Evolutionary conservation across 495 filamentous ascomycete species (phyloP), one percentile per base, ranked within the genome.

Genomic region (Halenospora varia): DNA sequence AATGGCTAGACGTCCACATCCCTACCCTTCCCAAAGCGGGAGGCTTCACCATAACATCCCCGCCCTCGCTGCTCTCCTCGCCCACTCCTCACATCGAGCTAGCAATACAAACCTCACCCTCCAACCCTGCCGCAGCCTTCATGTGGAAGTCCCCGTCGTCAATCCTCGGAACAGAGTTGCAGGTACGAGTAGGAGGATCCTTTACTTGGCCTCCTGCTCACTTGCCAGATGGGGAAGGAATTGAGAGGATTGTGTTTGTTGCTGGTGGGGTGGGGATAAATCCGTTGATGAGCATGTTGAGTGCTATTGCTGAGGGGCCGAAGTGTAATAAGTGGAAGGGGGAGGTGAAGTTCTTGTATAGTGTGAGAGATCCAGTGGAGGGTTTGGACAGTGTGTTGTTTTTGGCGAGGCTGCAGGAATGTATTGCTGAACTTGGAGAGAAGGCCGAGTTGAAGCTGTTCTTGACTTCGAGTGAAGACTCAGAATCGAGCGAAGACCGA

Each of bases 251-350:
- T 1, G 79, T 93, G 0, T 83, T 96, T 40, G 75, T 95, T 46
- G 90, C 90, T 1, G 90, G 90, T 3, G 91, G 91, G 0, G 85
- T 96, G 22, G 91, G 91, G 1, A 86, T 96, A 44, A 96, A 96
- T 68, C 85, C 78, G 10, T 69, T 81, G 25, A 70, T 79, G 35
- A 75, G 70, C 58, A 82, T 82, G 70, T 57, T 80, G 6, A 57
- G 62, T 17, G 55, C 82, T 15, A 68, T 62, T 2, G 68, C 71
- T 10, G 13, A 39, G 54, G 46, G 48, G 39, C n/a, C 50, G 13
- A n/a, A 10, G 26, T n/a, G 22, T 2, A n/a, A 39, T 66, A 10
- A 68, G 71, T 71, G n/a, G 50, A 62, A 3, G 61, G 77, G 79
- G 51, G 69, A 70, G 6, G 54, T 76, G n/a, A 72, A 65, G 50